A percentile compares a stretch with the other conserved stretches of the same genome.
Conservation (phyloP, 768 basidiomycete species). For the Suillus subaureus region DNA sequence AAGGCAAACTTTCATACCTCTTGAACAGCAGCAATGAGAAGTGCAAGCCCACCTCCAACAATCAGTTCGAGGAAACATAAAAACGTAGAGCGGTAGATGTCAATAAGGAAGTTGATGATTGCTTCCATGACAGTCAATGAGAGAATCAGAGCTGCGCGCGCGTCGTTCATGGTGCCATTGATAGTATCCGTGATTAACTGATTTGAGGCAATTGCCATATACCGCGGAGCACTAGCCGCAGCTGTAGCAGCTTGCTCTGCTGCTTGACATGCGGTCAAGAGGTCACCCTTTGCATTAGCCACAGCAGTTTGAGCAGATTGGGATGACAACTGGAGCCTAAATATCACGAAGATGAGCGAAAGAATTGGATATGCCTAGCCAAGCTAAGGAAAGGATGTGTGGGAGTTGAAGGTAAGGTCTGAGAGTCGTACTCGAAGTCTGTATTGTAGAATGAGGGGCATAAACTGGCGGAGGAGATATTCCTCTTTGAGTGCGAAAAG, state of each 20-base stretch:
- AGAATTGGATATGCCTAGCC: slow-evolving; percentile 92
- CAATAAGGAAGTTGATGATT: slow-evolving; percentile 89
- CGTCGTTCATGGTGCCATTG: slow-evolving; percentile 76
- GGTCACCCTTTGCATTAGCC: slow-evolving; percentile 66
- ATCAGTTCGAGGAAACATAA: slow-evolving; percentile 93
- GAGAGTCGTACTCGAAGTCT: slow-evolving; percentile 42
- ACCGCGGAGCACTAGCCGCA: slow-evolving; percentile 86
- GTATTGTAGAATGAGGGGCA: slow-evolving; percentile 47
- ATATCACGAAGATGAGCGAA: slow-evolving; percentile 86
- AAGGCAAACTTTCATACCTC: slow-evolving; percentile 54
- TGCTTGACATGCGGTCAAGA: slow-evolving; percentile 84
- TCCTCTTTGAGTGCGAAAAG: slow-evolving; percentile 30
- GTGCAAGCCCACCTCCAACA: slow-evolving; percentile 74
- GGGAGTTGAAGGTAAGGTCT: slow-evolving; percentile 83
- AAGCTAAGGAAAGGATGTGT: slow-evolving; percentile 82
- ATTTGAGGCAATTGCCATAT: slow-evolving; percentile 84
- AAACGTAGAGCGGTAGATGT: slow-evolving; percentile 90
- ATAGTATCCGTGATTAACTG: slow-evolving; percentile 75
- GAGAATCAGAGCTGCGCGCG: slow-evolving; percentile 71
- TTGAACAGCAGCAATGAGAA: slow-evolving; percentile 82
- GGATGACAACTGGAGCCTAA: slow-evolving; percentile 77
- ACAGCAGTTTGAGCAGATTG: slow-evolving; percentile 68
- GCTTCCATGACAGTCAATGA: slow-evolving; percentile 84
- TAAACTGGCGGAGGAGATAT: slow-evolving; percentile 56
- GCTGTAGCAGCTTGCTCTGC: slow-evolving; percentile 82